Evolutionary conservation across 495 filamentous ascomycete species (phyloP), one percentile per base, ranked within the genome.

Genomic region (Aspergillus taichungensis): DNA sequence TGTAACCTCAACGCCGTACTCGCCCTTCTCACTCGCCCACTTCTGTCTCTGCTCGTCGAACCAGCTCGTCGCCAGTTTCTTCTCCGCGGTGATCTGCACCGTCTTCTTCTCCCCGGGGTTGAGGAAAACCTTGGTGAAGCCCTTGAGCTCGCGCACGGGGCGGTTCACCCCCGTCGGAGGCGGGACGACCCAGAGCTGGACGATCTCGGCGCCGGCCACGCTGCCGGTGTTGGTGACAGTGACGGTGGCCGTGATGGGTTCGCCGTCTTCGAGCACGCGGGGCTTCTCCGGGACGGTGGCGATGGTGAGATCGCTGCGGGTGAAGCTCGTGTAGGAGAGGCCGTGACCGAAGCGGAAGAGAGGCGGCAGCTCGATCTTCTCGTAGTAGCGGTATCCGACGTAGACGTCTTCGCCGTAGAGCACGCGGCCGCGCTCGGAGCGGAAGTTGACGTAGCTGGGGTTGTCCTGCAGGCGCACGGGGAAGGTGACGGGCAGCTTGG

Each of bases 331-430:
- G 61, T 92, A 94, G 0, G 83, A 87, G 8, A 94, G 76, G 13
- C 88, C 88, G 58, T 91, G 80, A 36, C 88, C 87, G 55, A 94
- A 94, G 37, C 82, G 71, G 66, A 92, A 92, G 0, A 83, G 72
- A 0, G 85, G 80, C 1, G 68, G 62, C 30, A 84, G 67, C 9
- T 76, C 66, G n/a, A 74, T 60, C 37, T 80, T 78, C 58, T 94
- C 87, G 66, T 88, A 94, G 66, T 85, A 84, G 3, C 84, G 71
- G 60, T 94, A 94, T 3, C 87, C 87, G 43, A 94, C 81, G 59
- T 84, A 91, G 39, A 94, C 66, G 47, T 82, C 82, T 61, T 91
- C 86, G 37, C 84, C 83, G 55, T 90, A 90, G 6, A 87, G 67
- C 8, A 88, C 84, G 40, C 81, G 75, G 33, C 77, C 70, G 52